phyloP scores from a whole-genome alignment of 2,329 filamentous ascomycete species.

The Talaromyces funiculosus region DNA sequence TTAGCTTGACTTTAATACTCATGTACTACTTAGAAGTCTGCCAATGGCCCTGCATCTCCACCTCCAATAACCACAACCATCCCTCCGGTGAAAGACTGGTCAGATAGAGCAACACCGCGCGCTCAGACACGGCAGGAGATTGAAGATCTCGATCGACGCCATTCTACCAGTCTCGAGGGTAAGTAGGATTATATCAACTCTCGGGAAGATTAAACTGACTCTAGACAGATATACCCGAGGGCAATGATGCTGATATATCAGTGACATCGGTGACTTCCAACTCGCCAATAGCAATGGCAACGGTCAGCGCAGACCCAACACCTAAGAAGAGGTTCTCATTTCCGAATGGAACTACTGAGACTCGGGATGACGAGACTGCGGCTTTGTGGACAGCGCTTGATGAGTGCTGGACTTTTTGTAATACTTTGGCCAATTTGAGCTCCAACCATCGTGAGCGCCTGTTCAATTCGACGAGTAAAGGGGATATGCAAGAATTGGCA shows the following conservation, averaged over 20 bases:
- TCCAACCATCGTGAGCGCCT: slow-evolving; percentile 75
- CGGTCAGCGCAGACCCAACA: slow-evolving; percentile 18
- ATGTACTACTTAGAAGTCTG: slow-evolving; percentile 21
- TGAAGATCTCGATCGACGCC: slow-evolving; percentile 49
- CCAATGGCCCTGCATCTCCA: slow-evolving; percentile 50
- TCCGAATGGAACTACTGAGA: slow-evolving; percentile 34
- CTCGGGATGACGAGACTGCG: slow-evolving; percentile 54
- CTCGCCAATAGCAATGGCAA: slow-evolving; percentile 7
- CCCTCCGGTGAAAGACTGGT: slow-evolving; percentile 58
- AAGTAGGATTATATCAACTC: neutral
- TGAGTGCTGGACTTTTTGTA: slow-evolving; percentile 92
- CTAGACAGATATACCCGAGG: slow-evolving; percentile 30
- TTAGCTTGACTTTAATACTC: neutral
- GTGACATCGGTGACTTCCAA: slow-evolving; percentile 1
- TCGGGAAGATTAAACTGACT: neutral
- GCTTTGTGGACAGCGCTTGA: slow-evolving; percentile 71
- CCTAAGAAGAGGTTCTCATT: slow-evolving; percentile 20
- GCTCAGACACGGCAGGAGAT: slow-evolving; percentile 78
- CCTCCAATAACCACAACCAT: slow-evolving; percentile 73
- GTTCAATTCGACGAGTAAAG: slow-evolving; percentile 67
- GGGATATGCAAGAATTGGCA: slow-evolving; percentile 75
- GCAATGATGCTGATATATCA: slow-evolving; percentile 17
- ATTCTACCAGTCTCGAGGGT: slow-evolving; percentile 76
- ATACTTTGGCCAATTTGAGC: slow-evolving; percentile 78
- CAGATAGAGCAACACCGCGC: slow-evolving; percentile 68